These are phyloP conservation scores for Coemansia guatemalensis DNA, from an alignment of 192 early-diverging fungal genomes.

Conservation along the genomic window DNA sequence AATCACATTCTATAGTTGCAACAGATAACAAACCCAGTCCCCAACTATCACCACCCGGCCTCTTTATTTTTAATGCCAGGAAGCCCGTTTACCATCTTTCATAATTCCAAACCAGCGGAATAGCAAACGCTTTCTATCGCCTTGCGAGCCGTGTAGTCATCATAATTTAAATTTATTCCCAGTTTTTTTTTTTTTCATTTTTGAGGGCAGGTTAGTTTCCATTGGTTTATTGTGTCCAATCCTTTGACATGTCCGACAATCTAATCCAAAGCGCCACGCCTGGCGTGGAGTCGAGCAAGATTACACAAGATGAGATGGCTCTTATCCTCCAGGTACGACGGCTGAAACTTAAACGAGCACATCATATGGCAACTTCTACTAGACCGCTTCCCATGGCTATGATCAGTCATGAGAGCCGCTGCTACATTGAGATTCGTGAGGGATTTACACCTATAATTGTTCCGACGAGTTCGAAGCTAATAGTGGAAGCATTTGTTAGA, in stretches of 20 bases:
- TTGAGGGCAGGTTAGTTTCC: neutral
- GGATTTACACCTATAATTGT: constrained; percentile 37
- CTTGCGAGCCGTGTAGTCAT: neutral
- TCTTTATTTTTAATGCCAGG: neutral
- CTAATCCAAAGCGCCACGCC: neutral
- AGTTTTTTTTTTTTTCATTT: neutral
- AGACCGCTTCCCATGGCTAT: constrained; percentile 18
- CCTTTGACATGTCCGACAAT: neutral
- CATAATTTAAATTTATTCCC: neutral
- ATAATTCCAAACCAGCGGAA: neutral
- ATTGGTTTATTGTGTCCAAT: neutral
- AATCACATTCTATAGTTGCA: neutral
- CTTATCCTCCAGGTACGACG: constrained; percentile 29
- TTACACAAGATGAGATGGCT: constrained; percentile 17
- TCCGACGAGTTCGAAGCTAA: constrained; percentile 15
- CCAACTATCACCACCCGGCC: neutral
- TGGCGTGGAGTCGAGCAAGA: constrained; percentile 4
- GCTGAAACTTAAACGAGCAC: constrained; percentile 19
- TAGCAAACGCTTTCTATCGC: neutral
- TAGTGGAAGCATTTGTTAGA: constrained; percentile 22
- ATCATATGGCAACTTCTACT: constrained; percentile 5
- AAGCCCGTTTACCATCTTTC: neutral
- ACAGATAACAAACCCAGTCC: neutral
- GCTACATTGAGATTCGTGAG: constrained; percentile 35
- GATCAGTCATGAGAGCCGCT: constrained; percentile 18